Percentiles rank a stretch among this genome's conserved stretches.
Evolutionary conservation across 2,329 filamentous ascomycete genomes (phyloP).

Genomic region (Alternaria dauci): DNA sequence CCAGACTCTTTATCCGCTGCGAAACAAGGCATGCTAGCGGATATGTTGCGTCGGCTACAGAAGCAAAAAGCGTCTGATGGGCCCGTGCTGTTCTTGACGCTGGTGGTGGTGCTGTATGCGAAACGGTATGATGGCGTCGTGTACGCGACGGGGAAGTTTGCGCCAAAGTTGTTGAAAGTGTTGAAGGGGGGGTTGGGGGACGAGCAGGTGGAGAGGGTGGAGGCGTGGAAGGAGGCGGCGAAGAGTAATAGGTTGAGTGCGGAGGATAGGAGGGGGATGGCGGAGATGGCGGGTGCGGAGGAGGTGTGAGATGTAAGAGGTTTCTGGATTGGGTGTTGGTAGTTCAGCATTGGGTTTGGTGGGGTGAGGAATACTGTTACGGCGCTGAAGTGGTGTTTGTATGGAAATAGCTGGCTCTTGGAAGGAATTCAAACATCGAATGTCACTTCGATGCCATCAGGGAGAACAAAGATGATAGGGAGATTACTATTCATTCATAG

Average conservation of each 20-base stretch:
- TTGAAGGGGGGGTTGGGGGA: constrained; percentile 35
- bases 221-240: constrained; percentile 50
- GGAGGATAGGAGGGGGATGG: constrained; percentile 48
- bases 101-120: constrained; percentile 47
- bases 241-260: constrained; percentile 42
- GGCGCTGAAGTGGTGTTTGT: too few species aligned
- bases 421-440: background rate
- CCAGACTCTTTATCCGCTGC: constrained; percentile 16
- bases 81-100: constrained; percentile 49
- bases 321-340: too few species aligned
- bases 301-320: too few species aligned
- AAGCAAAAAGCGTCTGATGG: constrained; percentile 47
- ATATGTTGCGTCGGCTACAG: constrained; percentile 47
- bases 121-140: constrained; percentile 43
- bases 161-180: constrained; percentile 51
- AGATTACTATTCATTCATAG: constrained; percentile 18
- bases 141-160: constrained; percentile 54
- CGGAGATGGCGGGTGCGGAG: constrained; percentile 29
- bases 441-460: background rate
- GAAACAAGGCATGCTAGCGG: constrained; percentile 40
- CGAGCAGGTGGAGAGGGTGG: constrained; percentile 42
- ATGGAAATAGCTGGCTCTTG: accelerated
- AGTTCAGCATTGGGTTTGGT: too few species aligned
- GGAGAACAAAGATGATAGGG: background rate
- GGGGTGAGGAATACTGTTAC: too few species aligned